Evolutionary conservation across 1,139 yeast genomes (phyloP).

Genomic region (Arxiozyma bovina): DNA sequence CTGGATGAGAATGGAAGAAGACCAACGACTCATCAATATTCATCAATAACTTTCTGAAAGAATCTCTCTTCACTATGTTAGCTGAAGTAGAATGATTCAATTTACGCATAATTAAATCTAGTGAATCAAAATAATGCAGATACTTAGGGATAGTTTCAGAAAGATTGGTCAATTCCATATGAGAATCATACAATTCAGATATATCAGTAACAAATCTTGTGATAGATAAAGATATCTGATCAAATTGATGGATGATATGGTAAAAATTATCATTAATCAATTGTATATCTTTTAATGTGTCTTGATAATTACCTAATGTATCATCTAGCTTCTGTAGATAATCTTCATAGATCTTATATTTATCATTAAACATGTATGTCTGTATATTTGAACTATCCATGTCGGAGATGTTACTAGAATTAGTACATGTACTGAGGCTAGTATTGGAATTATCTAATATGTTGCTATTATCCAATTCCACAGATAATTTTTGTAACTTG

Average conservation of each 20-base stretch:
- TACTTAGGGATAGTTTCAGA: constrained; percentile 44
- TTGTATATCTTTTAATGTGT: constrained; percentile 16
- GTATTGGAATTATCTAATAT: neutral
- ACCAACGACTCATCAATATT: constrained; percentile 53
- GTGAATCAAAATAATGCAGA: constrained; percentile 54
- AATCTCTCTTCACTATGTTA: constrained; percentile 48
- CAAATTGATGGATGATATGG: constrained; percentile 14
- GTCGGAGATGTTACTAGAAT: neutral
- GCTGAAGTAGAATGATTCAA: constrained; percentile 50
- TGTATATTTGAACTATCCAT: neutral
- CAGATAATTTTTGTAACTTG: constrained; percentile 18
- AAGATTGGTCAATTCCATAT: constrained; percentile 38
- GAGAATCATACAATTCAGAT: constrained; percentile 44
- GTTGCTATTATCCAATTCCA: constrained; percentile 4
- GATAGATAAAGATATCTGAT: constrained; percentile 14
- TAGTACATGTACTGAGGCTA: neutral
- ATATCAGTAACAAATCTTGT: constrained; percentile 19
- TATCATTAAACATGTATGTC: neutral
- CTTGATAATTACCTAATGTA: constrained; percentile 17
- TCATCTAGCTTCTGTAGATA: constrained; percentile 18
- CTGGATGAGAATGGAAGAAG: constrained; percentile 41
- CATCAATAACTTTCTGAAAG: constrained; percentile 45
- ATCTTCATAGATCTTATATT: constrained; percentile 13
- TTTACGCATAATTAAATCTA: constrained; percentile 60
- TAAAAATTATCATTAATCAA: constrained; percentile 15